Evolutionary conservation across 1,139 yeast genomes (phyloP).

Genomic region (Torulaspora globosa): DNA sequence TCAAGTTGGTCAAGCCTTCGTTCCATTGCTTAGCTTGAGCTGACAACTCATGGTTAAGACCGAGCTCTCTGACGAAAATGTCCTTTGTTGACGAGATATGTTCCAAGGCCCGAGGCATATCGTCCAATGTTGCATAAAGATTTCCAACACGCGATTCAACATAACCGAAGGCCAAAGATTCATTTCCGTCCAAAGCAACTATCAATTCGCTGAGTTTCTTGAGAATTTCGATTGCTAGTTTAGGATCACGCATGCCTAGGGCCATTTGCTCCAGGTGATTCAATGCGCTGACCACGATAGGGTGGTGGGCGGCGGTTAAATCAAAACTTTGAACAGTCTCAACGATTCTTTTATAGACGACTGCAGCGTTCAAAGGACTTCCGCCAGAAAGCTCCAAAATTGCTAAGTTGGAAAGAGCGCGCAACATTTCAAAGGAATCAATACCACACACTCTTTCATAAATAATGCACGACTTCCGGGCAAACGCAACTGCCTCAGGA

Average conservation of each 20-base stretch:
- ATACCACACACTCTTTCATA: constrained; percentile 77
- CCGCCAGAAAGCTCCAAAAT: constrained; percentile 61
- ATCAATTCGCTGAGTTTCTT: constrained; percentile 48
- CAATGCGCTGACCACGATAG: constrained; percentile 64
- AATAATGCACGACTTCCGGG: constrained; percentile 68
- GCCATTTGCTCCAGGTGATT: constrained; percentile 55
- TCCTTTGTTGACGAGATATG: constrained; percentile 60
- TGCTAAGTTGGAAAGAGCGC: constrained; percentile 72
- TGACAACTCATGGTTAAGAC: constrained; percentile 35
- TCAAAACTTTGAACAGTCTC: constrained; percentile 47
- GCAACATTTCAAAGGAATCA: constrained; percentile 73
- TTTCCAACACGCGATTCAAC: constrained; percentile 52
- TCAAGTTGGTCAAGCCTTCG: constrained; percentile 40
- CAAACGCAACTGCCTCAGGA: constrained; percentile 60
- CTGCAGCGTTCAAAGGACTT: constrained; percentile 58
- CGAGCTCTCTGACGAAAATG: constrained; percentile 53
- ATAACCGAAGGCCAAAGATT: constrained; percentile 61
- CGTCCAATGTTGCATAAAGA: constrained; percentile 51
- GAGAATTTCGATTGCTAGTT: constrained; percentile 49
- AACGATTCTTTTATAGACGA: constrained; percentile 58
- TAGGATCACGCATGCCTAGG: constrained; percentile 37
- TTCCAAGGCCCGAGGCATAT: constrained; percentile 52
- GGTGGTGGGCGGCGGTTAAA: constrained; percentile 59
- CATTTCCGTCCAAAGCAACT: constrained; percentile 49
- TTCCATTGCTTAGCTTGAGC: constrained; percentile 54